Evolutionary conservation across 106 monocot species (phyloP), one percentile per base, ranked within the genome.

Genomic region (Posidonia australis): DNA sequence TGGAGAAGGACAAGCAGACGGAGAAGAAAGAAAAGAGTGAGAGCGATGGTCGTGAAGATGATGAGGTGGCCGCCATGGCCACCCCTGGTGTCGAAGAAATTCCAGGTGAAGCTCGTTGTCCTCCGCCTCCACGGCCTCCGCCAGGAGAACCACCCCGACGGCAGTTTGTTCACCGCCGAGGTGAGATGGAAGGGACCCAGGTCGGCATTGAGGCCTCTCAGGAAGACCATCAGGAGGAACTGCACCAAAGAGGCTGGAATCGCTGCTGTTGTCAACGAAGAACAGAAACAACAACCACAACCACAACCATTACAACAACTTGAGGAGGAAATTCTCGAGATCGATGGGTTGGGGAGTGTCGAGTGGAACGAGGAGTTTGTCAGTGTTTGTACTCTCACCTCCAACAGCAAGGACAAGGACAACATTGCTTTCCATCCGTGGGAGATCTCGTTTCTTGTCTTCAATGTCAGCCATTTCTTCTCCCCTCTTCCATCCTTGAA

Each of bases 371-470:
- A 85, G 75, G 63, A 63, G 52, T 63, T 72, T 28, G 24, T 16
- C 71, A 73, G 64, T 54, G 70, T 70, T 1, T 72, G 74, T 29
- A 78, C 74, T 9, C 60, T 92, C 16, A 78, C 73, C 24, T 64
- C 85, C 36, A 85, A 80, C 52, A 85, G 73, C 59, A 32, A 23
- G 19, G 53, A 18, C 21, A 29, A n/a, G 7, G 36, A 51, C 9
- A 51, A 54, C 21, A n/a, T 16, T 20, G 30, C 62, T 3, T 84
- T 82, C 65, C 77, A 80, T 31, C 84, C 92, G 0, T 92, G 87
- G 84, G 84, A 84, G 76, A 56, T 92, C 70, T 68, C 73, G 45
- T 82, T 92, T 60, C 51, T 56, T 65, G 77, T 92, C 23, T 84
- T 82, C 66, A 82, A 78, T 76, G 92, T 92, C 60, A 84, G 87